Evolutionary conservation across 371 early-diverging fungal species (phyloP), one percentile per base, ranked within the genome.

Genomic region (Batkoa obscura): DNA sequence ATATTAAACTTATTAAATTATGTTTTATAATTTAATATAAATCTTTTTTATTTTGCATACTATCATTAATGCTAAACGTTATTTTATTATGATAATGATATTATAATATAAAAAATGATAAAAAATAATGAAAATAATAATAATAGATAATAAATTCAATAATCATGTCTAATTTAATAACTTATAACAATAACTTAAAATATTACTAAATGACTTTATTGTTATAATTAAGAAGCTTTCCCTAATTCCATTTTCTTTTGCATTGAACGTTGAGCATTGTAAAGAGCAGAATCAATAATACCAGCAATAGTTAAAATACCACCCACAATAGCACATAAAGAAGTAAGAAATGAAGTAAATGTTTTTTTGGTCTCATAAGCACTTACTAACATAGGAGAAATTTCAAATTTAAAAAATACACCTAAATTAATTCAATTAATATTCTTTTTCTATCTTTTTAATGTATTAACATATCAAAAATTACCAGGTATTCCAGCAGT

Each of bases 291-390:
- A 61, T 95, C 94, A n/a, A 94, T 62, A 35, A 97, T 72, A 5
- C 92, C 84, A 12, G 95, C 93, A 2, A 95, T 90, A 8, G 97
- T 94, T 62, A 85, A 90, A 23, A 97, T 79, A 42, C 95, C 95
- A 43, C 97, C 95, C 0, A 94, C 75, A 53, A 97, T 91, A 6
- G 93, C 94, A 60, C 91, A 90, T 3, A 90, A 75, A 36, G 83
- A 81, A 6, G 94, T 91, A 39, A 97, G 58, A 61, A 97, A 89
- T 55, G 83, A 82, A 9, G 81, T 65, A 52, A 94, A 83, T 13
- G 94, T 87, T 58, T 82, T 76, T 50, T 78, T 75, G 51, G 76
- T 73, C 69, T 97, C 89, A 3, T 71, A 74, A 62, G 90, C 88
- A 37, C 80, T 83, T 52, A 97, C 86, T 37, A 84, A 69, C 93